These are phyloP conservation scores for Alternaria consortialis DNA, from an alignment of 2,329 filamentous ascomycete species.

Conservation along the genomic window DNA sequence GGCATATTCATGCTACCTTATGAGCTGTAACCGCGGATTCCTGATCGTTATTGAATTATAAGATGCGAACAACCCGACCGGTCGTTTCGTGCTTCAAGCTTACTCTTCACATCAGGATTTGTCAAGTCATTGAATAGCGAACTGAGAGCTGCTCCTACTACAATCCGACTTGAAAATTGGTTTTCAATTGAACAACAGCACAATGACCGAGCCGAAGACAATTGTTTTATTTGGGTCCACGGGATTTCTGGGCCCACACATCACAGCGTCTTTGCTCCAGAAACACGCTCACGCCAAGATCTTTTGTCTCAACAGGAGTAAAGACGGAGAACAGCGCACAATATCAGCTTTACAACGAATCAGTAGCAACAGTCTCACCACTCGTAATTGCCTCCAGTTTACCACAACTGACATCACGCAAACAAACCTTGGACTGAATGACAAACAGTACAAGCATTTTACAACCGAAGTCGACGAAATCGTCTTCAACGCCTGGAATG, in stretches of 20 bases:
- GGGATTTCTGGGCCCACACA: neutral
- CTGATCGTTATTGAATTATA: neutral
- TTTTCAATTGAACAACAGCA: neutral
- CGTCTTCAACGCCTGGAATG: constrained; percentile 6
- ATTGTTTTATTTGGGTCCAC: constrained; percentile 1
- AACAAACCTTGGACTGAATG: neutral
- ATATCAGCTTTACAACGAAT: neutral
- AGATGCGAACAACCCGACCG: neutral
- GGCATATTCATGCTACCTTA: neutral
- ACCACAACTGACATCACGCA: neutral
- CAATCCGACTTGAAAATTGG: neutral
- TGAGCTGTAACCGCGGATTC: neutral
- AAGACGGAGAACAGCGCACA: constrained; percentile 3
- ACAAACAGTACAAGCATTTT: neutral
- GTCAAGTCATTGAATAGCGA: neutral
- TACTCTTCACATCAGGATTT: neutral
- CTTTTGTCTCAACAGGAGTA: constrained; percentile 1
- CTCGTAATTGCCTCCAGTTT: neutral
- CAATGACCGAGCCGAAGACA: neutral
- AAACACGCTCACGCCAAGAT: neutral
- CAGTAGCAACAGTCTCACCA: neutral
- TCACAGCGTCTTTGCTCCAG: neutral
- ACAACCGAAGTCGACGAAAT: neutral
- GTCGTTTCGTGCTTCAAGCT: neutral
- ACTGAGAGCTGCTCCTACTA: neutral